Evolutionary conservation across 495 filamentous ascomycete genomes (phyloP), one percentile per base, ranked within the genome.

Genomic region (Aspergillus sparsus): DNA sequence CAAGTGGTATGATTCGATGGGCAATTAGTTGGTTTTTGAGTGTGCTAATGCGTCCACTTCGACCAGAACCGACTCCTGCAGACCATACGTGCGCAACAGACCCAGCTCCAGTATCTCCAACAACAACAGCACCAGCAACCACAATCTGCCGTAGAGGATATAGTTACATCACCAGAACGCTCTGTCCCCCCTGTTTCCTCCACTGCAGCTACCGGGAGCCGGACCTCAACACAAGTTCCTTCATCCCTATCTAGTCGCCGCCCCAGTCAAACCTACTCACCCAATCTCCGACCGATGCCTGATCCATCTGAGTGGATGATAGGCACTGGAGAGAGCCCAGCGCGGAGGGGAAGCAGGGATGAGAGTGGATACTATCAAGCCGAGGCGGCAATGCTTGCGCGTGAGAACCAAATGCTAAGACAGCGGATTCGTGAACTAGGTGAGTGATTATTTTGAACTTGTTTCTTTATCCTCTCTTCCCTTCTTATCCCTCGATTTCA

Each of bases 321-420:
- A 13, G 66, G 63, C 35, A 51, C 68, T 11, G 62, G 68, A 41
- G 73, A 76, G 7, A 64, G 54, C 36, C 18, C 56, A 50, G 68
- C 66, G 31, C 74, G 78, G 39, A 72, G 77, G 33, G 66, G 77
- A 9, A 80, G 83, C 57, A 80, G 89, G 27, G 91, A 95, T 68
- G 93, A 97, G 68, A 85, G 83, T 61, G 85, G 89, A 13, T 96
- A 91, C 71, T 96, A 96, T 62, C 92, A 97, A 71, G 91, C 93
- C 3, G 94, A 98, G 74, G 92, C 91, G 3, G 85, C 90, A 64
- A 93, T 86, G 77, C 76, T 98, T 62, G 81, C 84, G 16, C 80
- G 94, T 45, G 94, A 98, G 77, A 98, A 98, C 67, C 90, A 95
- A 71, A 95, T 98, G 88, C 77, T 98, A 57, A 86, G 87, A 54